Evolutionary conservation across 2,329 filamentous ascomycete species (phyloP).

Genomic region (Colletotrichum viniferum): DNA sequence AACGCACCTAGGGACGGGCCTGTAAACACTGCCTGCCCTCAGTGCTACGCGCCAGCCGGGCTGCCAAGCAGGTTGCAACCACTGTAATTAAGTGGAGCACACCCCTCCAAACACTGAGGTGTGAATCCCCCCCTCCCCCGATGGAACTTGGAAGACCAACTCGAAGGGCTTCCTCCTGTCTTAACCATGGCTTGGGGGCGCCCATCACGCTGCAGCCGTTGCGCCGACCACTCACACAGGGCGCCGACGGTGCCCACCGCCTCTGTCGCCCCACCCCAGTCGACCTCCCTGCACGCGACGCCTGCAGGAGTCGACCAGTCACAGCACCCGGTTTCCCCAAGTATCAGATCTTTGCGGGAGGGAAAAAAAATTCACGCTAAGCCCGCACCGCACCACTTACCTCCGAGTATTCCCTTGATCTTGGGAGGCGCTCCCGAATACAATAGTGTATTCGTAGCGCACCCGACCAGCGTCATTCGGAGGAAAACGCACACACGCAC

Average conservation of each 20-base stretch:
- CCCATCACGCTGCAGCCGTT: constrained; percentile 17
- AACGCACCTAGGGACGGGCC: background rate
- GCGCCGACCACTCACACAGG: background rate
- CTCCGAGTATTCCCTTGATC: constrained; percentile 15
- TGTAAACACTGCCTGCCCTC: background rate
- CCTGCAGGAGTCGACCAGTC: constrained; percentile 1
- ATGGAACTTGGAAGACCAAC: background rate
- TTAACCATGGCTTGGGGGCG: background rate
- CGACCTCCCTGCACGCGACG: constrained; percentile 14
- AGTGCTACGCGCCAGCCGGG: background rate
- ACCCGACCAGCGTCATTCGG: constrained; percentile 23
- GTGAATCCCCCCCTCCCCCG: background rate
- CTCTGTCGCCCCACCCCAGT: background rate
- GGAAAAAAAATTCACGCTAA: constrained; percentile 20
- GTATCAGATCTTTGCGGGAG: constrained; percentile 14
- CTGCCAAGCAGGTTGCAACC: background rate
- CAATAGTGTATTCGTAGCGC: background rate
- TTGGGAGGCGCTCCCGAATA: background rate
- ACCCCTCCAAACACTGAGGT: background rate
- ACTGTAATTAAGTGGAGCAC: background rate
- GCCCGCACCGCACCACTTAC: constrained; percentile 12
- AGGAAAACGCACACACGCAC: constrained; percentile 8
- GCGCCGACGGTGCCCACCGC: background rate
- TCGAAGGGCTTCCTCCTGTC: background rate
- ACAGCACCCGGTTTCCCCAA: background rate